Percentiles rank a stretch among this genome's conserved stretches.
phyloP scores from a whole-genome alignment of 1,284 basidiomycete species.

The Ceraceosorus guamensis region DNA sequence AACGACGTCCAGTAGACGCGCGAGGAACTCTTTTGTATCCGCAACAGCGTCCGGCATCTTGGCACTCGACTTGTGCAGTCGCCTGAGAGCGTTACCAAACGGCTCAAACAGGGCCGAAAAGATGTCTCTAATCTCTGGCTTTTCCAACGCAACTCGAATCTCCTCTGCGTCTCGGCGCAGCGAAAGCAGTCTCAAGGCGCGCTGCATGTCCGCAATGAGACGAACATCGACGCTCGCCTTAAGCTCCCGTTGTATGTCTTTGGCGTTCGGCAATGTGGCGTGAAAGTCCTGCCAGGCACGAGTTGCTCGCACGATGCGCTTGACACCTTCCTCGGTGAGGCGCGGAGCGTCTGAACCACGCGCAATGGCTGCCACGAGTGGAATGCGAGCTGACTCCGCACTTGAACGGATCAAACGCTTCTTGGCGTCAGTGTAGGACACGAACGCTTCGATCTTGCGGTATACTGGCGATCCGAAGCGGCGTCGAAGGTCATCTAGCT shows the following conservation, averaged over 20 bases:
- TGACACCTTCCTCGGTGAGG: constrained; percentile 32
- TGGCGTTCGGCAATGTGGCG: constrained; percentile 22
- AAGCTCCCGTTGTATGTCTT: constrained; percentile 16
- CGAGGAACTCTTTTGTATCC: constrained; percentile 25
- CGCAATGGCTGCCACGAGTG: constrained; percentile 43
- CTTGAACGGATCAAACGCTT: constrained; percentile 44
- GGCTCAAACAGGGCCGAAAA: constrained; percentile 34
- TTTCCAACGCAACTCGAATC: constrained; percentile 39
- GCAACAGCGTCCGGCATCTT: constrained; percentile 26
- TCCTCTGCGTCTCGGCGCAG: constrained; percentile 40
- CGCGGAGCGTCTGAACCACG: constrained; percentile 41
- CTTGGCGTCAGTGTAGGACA: constrained; percentile 33
- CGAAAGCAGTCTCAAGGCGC: constrained; percentile 35
- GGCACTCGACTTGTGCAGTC: constrained; percentile 25
- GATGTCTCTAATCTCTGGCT: constrained; percentile 31
- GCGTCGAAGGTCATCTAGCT: constrained; percentile 28
- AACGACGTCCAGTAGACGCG: constrained; percentile 33
- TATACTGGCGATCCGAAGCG: constrained; percentile 33
- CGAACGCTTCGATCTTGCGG: constrained; percentile 40
- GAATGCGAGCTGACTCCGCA: constrained; percentile 34
- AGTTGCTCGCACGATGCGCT: constrained; percentile 39
- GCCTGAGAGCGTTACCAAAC: constrained; percentile 29
- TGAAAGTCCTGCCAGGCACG: constrained; percentile 33
- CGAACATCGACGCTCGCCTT: constrained; percentile 33
- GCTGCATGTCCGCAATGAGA: constrained; percentile 36